Conservation (phyloP, 164 flowering plant species). For the Macadamia tetraphylla region DNA sequence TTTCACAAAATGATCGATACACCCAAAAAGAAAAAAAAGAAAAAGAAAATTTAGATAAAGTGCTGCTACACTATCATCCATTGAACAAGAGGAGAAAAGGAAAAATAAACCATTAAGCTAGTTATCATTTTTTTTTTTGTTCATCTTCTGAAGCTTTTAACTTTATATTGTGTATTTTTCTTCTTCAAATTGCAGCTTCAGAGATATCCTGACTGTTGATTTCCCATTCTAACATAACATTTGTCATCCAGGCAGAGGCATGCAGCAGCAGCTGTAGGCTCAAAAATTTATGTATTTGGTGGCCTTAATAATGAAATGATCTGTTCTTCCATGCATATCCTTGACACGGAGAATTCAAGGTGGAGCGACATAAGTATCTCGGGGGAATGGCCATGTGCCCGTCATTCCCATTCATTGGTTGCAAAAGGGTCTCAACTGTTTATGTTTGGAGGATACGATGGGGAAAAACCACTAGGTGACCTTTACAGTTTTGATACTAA, state of each 20-base stretch:
- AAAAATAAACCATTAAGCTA: not conserved
- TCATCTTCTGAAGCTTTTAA: conserved; percentile 2
- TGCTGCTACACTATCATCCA: no score
- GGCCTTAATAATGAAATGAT: conserved; percentile 59
- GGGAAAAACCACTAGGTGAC: conserved; percentile 72
- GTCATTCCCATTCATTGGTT: conserved; percentile 90
- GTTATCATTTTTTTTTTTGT: not conserved
- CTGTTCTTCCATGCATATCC: conserved; percentile 55
- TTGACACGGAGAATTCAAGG: conserved; percentile 45
- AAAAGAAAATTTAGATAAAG: not conserved
- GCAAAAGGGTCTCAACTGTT: conserved; percentile 46
- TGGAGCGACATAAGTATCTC: conserved; percentile 52
- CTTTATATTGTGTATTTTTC: not conserved
- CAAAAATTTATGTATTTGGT: conserved; percentile 74
- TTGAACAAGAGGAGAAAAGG: no score
- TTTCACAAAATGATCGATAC: no score
- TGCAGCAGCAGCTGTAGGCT: conserved; percentile 77
- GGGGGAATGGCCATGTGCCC: conserved; percentile 74
- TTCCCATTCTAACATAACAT: not conserved
- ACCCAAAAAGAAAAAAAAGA: not conserved
- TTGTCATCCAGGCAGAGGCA: conserved; percentile 78
- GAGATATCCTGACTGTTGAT: not conserved
- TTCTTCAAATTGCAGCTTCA: not conserved
- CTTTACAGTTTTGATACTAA: conserved; percentile 59
- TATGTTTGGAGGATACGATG: conserved; percentile 85